These are phyloP conservation scores for Erythrobasidium hasegawianum DNA, from an alignment of 1,284 basidiomycete species.

Conservation along the genomic window DNA sequence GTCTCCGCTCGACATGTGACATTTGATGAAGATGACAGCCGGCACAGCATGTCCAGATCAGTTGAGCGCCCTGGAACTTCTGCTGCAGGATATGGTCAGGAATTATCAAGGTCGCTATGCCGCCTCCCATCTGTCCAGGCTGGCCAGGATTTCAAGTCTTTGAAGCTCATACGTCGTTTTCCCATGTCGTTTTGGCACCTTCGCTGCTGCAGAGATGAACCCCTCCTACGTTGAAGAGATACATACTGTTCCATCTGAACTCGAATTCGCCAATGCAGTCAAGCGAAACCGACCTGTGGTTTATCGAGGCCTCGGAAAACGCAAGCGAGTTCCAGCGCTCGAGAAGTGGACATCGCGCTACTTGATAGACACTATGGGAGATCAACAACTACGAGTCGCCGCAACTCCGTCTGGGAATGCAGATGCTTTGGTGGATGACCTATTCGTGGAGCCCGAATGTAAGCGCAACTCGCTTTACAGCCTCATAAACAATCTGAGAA, in stretches of 20 bases:
- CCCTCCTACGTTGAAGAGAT: constrained; percentile 59
- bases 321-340: constrained; percentile 48
- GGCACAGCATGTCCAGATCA: no score
- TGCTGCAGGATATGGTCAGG: constrained; percentile 35
- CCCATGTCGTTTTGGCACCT: not conserved
- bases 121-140: not conserved
- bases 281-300: constrained; percentile 72
- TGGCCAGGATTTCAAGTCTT: not conserved
- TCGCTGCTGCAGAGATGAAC: constrained; percentile 59
- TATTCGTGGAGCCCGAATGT: constrained; percentile 68
- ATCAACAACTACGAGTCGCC: constrained; percentile 63
- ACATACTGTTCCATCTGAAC: constrained; percentile 59
- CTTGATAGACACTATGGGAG: constrained; percentile 58
- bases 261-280: constrained; percentile 70
- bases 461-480: not conserved
- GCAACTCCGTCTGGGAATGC: constrained; percentile 77
- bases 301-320: constrained; percentile 51
- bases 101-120: constrained; percentile 46
- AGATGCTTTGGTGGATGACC: constrained; percentile 69
- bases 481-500: not conserved
- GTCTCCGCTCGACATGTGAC: no score
- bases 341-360: constrained; percentile 63
- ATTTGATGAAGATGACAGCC: no score
- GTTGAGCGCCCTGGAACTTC: not conserved
- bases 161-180: not conserved